Percentiles rank a stretch among this genome's conserved stretches.
Evolutionary conservation across 2,329 filamentous ascomycete genomes (phyloP).

Genomic region (Periconia sp.): DNA sequence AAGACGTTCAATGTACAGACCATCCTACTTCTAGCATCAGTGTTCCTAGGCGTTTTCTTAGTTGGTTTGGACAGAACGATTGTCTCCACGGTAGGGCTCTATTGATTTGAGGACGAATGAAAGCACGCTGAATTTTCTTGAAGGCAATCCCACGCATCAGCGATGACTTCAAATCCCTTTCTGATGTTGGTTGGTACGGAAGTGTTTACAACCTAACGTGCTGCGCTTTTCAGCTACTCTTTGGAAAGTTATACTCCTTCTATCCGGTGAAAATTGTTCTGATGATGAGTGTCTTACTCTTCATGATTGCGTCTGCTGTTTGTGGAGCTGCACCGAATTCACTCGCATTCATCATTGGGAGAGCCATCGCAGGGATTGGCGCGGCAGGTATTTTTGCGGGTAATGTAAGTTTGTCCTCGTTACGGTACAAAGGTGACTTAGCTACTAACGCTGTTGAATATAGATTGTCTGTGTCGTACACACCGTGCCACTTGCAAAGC

Average conservation of each 20-base stretch:
- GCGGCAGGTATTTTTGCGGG: conserved; percentile 54
- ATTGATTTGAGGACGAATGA: no score
- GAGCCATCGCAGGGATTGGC: conserved; percentile 56
- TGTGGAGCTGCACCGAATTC: conserved; percentile 50
- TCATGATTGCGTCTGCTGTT: conserved; percentile 52
- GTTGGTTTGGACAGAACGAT: no score
- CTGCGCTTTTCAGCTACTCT: conserved; percentile 53
- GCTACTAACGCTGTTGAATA: no score
- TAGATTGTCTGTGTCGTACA: conserved; percentile 27
- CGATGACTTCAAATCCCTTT: conserved; percentile 31
- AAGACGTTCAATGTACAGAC: no score
- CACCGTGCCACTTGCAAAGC: conserved; percentile 45
- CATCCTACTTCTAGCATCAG: no score
- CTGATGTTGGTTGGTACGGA: conserved; percentile 38
- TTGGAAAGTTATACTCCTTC: conserved; percentile 56
- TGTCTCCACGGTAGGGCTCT: no score
- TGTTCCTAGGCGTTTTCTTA: no score
- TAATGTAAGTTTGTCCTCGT: conserved; percentile 46
- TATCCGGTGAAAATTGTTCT: conserved; percentile 49
- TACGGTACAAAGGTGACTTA: conserved; percentile 21
- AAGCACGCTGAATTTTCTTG: neutral
- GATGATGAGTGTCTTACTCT: conserved; percentile 46
- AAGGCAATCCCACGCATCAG: conserved; percentile 33
- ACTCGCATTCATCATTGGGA: conserved; percentile 53
- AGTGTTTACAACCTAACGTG: conserved; percentile 52